Conservation (phyloP, 345 rosid genomes). For the Lepidium didymum region DNA sequence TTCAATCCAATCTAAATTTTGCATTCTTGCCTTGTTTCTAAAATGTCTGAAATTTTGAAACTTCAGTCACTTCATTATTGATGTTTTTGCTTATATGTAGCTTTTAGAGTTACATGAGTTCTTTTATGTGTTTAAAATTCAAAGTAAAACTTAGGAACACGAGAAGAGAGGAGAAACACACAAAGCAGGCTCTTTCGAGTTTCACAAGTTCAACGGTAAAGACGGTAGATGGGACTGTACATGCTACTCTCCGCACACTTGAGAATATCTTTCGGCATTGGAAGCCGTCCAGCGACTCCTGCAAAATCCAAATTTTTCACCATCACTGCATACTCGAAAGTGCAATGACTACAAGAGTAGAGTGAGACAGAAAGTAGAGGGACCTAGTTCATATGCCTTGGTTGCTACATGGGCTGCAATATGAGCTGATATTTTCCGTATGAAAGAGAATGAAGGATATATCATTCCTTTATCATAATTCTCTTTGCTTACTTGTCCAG, state of each 20-base stretch:
- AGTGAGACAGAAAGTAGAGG: neutral
- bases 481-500: constrained; percentile 64
- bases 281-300: constrained; percentile 89
- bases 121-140: neutral
- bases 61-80: neutral
- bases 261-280: constrained; percentile 68
- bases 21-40: neutral
- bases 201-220: constrained; percentile 39
- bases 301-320: neutral
- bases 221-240: constrained; percentile 79
- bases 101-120: neutral
- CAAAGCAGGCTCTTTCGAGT: neutral
- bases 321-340: neutral
- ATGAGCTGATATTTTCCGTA: constrained; percentile 77
- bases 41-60: neutral
- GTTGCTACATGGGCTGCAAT: constrained; percentile 96
- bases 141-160: constrained; percentile 5
- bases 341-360: neutral
- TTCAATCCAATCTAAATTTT: neutral
- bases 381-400: constrained; percentile 91
- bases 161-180: neutral
- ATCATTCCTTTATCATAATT: constrained; percentile 72
- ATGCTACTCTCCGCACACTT: constrained; percentile 82
- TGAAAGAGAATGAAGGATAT: constrained; percentile 76
- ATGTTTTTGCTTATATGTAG: neutral